Evolutionary conservation across 108 stramenopile genomes (phyloP).

Genomic region (Epithemia pelagica): DNA sequence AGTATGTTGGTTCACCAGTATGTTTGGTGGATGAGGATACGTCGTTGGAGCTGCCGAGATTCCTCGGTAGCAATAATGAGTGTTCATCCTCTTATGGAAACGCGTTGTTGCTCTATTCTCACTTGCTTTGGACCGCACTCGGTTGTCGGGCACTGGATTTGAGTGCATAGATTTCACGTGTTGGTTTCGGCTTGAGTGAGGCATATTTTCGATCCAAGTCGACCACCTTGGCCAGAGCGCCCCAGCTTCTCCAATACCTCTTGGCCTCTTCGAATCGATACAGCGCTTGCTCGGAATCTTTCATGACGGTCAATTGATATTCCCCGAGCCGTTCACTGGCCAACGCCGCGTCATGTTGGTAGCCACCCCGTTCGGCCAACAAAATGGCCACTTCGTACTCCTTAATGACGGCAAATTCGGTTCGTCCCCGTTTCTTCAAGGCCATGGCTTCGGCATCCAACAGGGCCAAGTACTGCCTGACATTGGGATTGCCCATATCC

Average conservation of each 20-base stretch:
- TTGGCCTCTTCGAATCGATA: slow-evolving; percentile 5
- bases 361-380: not conserved
- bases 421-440: not conserved
- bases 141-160: too few species aligned
- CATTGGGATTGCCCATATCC: not conserved
- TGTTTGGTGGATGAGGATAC: too few species aligned
- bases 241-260: slow-evolving; percentile 8
- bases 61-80: too few species aligned
- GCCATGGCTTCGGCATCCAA: slow-evolving; percentile 1
- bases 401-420: not conserved
- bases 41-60: too few species aligned
- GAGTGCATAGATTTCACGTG: too few species aligned
- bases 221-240: too few species aligned
- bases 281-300: slow-evolving; percentile 3
- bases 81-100: too few species aligned
- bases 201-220: too few species aligned
- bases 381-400: not conserved
- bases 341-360: slow-evolving; percentile 6
- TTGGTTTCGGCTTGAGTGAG: too few species aligned
- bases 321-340: slow-evolving; percentile 10
- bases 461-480: not conserved
- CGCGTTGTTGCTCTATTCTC: too few species aligned
- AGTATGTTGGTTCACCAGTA: too few species aligned
- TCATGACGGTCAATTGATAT: slow-evolving; percentile 5
- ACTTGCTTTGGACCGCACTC: too few species aligned